Percentiles rank a stretch among this genome's conserved stretches.
phyloP scores from a whole-genome alignment of 192 early-diverging fungal genomes.

The Polychytrium aggregatum region DNA sequence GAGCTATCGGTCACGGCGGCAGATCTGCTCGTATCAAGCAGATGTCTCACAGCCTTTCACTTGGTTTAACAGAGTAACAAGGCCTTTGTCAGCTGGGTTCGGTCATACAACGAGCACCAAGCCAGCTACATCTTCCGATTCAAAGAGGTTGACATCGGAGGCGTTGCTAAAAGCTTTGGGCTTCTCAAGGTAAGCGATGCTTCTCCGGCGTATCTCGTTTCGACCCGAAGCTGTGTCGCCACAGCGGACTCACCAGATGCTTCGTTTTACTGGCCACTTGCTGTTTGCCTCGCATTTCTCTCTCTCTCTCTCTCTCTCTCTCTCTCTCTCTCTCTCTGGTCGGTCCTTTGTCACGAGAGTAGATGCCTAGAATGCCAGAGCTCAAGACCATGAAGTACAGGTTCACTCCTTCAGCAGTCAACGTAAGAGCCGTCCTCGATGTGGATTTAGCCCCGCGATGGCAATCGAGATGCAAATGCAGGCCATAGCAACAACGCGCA shows the following conservation, averaged over 20 bases:
- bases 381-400: constrained; percentile 30
- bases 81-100: constrained; percentile 84
- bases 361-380: constrained; percentile 92
- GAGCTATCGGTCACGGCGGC: background rate
- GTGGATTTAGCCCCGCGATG: constrained; percentile 24
- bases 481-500: background rate
- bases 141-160: constrained; percentile 70
- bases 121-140: constrained; percentile 82
- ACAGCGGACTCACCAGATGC: too few species aligned
- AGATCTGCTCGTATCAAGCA: background rate
- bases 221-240: too few species aligned
- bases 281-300: too few species aligned
- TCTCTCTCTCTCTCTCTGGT: too few species aligned
- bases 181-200: constrained; percentile 38
- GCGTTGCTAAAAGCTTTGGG: constrained; percentile 69
- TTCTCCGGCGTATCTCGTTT: constrained; percentile 1
- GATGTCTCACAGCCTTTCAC: background rate
- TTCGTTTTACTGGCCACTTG: too few species aligned
- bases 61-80: constrained; percentile 42
- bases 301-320: too few species aligned
- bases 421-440: too few species aligned
- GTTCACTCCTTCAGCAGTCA: constrained; percentile 3
- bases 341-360: background rate
- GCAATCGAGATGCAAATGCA: background rate
- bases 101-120: constrained; percentile 90